Percentiles rank a stretch among this genome's conserved stretches.
Conservation (phyloP, 768 basidiomycete genomes). For the Tulasnella sp. region DNA sequence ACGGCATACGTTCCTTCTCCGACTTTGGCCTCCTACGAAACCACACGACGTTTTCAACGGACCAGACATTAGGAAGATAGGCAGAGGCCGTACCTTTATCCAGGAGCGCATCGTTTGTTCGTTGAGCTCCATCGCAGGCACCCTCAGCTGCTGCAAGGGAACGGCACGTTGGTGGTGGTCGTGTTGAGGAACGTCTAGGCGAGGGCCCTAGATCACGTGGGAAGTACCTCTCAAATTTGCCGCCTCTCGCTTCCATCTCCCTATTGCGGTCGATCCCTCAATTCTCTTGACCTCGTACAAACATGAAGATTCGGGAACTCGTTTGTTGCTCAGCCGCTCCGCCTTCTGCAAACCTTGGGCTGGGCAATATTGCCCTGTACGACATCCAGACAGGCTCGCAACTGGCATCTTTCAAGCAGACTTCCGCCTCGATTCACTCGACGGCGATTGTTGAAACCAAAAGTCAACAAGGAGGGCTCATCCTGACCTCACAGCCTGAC, state of each 20-base stretch:
- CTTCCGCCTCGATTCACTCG: slow-evolving; percentile 58
- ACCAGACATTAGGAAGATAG: neutral
- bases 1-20: slow-evolving; percentile 88
- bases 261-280: neutral
- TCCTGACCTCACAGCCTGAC: slow-evolving; percentile 80
- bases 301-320: slow-evolving; percentile 57
- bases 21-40: slow-evolving; percentile 40
- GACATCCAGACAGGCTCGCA: slow-evolving; percentile 73
- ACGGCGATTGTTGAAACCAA: slow-evolving; percentile 64
- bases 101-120: neutral
- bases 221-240: neutral
- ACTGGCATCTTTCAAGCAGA: slow-evolving; percentile 87
- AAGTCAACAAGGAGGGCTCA: slow-evolving; percentile 73
- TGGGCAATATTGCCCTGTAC: slow-evolving; percentile 68
- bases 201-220: neutral
- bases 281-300: slow-evolving; percentile 35
- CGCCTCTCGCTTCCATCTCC: neutral
- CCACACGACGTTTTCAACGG: neutral
- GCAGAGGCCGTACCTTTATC: neutral
- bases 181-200: neutral
- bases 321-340: slow-evolving; percentile 61
- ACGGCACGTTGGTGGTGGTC: neutral
- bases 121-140: slow-evolving; percentile 1
- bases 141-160: neutral
- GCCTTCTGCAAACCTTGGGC: slow-evolving; percentile 43